Evolutionary conservation across 2,329 filamentous ascomycete genomes (phyloP), one percentile per base, ranked within the genome.

Genomic region (Balansia obtecta): DNA sequence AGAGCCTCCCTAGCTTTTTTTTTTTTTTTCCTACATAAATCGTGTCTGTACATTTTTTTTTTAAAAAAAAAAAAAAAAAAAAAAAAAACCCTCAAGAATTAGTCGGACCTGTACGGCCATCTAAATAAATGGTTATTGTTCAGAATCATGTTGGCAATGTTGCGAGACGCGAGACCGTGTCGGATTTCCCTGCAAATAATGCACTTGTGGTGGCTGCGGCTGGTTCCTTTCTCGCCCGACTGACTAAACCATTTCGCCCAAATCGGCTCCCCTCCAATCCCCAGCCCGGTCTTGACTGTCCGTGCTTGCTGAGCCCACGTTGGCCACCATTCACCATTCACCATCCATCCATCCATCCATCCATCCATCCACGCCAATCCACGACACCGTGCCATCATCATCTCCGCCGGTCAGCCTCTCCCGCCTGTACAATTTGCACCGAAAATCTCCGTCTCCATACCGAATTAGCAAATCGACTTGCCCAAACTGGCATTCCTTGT

Each of bases 351-450:
- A 9, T 45, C 39, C 33, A 33, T 42, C 30, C 52, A 45, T 46
- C 42, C 49, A 49, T 50, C 49, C 52, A 48, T 45, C n/a, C n/a
- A n/a, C n/a, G n/a, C n/a, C n/a, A n/a, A n/a, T 51, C 18, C 43
- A 20, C 42, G 46, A 46, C 34, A 37, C 30, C 42, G 16, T 42
- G 12, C 30, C 46, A 30, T 42, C 46, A 48, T 18, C 50, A 45
- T 39, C 20, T 48, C 34, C n/a, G 20, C 27, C 40, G 16, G 30
- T 38, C 43, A 42, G 43, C 44, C 32, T 50, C 39, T 16, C 41
- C 27, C 42, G 32, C 33, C 33, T 33, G 20, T 45, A 18, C 22
- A 33, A 46, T n/a, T 18, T 38, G 16, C 20, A 12, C 18, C 30
- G 15, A 33, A 33, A 7, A n/a, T 16, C 22, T n/a, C 12, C 33